Conservation (phyloP, 345 rosid species). For the Rhizophora apiculata region DNA sequence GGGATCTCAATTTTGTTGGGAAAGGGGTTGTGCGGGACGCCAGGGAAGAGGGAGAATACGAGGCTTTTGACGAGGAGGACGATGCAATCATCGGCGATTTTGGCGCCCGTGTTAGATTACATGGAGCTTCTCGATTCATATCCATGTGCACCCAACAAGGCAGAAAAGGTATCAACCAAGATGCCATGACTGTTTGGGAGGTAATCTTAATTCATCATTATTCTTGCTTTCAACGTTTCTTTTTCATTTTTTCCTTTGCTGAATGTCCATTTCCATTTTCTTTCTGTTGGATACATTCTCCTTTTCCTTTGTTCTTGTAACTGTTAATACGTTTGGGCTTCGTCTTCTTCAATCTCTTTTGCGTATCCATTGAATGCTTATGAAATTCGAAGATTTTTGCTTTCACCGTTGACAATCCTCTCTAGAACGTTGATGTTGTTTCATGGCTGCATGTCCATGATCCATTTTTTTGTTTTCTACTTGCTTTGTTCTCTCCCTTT, state of each 20-base stretch:
- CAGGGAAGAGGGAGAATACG: conserved; percentile 20
- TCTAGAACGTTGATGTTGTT: too few species aligned
- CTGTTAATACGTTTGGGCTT: too few species aligned
- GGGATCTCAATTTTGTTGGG: conserved; percentile 28
- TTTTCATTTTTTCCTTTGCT: not conserved
- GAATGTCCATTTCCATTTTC: not conserved
- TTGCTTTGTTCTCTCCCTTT: too few species aligned
- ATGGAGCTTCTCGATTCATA: conserved; percentile 51
- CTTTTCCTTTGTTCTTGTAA: too few species aligned
- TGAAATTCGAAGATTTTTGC: too few species aligned
- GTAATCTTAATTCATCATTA: conserved; percentile 29
- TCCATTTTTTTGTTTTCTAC: too few species aligned
- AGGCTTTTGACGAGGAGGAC: conserved; percentile 21
- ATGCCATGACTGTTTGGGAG: conserved; percentile 95
- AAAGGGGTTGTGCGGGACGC: conserved; percentile 17
- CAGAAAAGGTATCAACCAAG: conserved; percentile 78
- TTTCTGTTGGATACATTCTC: too few species aligned
- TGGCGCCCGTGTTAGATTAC: conserved; percentile 61
- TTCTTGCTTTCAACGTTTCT: not conserved
- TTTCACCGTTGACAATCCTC: too few species aligned
- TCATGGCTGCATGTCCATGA: too few species aligned
- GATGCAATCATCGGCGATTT: conserved; percentile 33
- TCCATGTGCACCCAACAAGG: conserved; percentile 84
- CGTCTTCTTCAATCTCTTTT: too few species aligned
- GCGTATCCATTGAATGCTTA: too few species aligned